These are phyloP conservation scores for Naganishia friedmannii DNA, from an alignment of 768 basidiomycete genomes.

Conservation along the genomic window DNA sequence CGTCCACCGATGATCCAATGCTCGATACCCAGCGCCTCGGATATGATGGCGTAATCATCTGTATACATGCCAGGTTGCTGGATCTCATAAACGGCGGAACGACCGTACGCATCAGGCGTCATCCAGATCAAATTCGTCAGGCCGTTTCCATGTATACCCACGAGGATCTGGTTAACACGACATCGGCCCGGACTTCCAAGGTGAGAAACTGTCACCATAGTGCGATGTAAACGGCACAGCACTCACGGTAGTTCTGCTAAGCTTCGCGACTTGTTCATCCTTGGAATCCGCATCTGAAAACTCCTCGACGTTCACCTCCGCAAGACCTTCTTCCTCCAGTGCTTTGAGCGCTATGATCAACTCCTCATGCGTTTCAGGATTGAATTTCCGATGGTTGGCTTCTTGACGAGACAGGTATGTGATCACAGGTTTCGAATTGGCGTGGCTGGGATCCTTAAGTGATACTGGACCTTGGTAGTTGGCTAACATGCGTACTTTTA, in stretches of 20 bases:
- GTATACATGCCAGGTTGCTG: conserved; percentile 20
- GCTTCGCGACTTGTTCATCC: conserved; percentile 33
- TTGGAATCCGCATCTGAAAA: conserved; percentile 32
- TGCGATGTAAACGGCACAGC: not conserved
- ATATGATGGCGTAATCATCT: conserved; percentile 22
- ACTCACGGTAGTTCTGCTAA: conserved; percentile 31
- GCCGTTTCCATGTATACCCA: conserved; percentile 40
- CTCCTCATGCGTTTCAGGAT: conserved; percentile 30
- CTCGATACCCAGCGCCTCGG: conserved; percentile 21
- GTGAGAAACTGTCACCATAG: not conserved
- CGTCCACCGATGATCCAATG: conserved; percentile 29
- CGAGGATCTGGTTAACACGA: conserved; percentile 34
- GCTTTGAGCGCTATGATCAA: conserved; percentile 29
- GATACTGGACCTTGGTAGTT: conserved; percentile 36
- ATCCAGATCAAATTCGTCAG: conserved; percentile 40
- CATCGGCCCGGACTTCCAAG: not conserved
- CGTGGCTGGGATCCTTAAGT: conserved; percentile 19
- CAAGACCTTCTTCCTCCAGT: conserved; percentile 35
- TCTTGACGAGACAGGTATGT: conserved; percentile 41
- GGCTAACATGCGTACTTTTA: conserved; percentile 35
- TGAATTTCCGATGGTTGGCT: conserved; percentile 28
- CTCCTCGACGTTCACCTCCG: conserved; percentile 36
- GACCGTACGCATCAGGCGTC: conserved; percentile 27
- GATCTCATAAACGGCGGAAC: conserved; percentile 31
- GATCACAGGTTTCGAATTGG: conserved; percentile 30